Conservation (phyloP, 768 basidiomycete species). For the Auricularia auricula-judae region DNA sequence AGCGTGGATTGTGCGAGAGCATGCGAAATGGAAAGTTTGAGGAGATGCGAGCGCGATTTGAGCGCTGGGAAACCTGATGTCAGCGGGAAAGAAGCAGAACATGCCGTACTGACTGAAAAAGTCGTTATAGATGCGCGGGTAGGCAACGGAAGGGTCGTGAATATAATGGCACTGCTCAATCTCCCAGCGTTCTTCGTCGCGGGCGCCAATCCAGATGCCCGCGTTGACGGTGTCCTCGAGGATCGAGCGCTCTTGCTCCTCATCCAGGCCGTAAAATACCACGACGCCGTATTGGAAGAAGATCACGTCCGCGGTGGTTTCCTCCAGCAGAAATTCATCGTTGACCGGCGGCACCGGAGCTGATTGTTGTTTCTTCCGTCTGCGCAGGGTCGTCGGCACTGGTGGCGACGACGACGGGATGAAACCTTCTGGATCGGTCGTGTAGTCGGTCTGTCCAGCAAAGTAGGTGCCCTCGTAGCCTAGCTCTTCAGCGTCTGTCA, state of each 20-base stretch:
- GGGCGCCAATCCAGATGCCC: slow-evolving; percentile 50
- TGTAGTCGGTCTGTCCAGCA: slow-evolving; percentile 16
- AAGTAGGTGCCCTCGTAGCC: slow-evolving; percentile 88
- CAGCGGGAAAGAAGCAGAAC: background rate
- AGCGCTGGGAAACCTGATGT: slow-evolving; percentile 43
- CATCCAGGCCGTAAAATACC: slow-evolving; percentile 83
- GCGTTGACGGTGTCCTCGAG: slow-evolving; percentile 74
- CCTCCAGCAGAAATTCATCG: slow-evolving; percentile 20
- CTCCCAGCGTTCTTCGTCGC: slow-evolving; percentile 72
- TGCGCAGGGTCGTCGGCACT: background rate
- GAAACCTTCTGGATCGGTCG: background rate
- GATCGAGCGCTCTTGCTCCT: slow-evolving; percentile 68
- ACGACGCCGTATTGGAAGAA: slow-evolving; percentile 85
- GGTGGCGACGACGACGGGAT: background rate
- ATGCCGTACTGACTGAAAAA: slow-evolving; percentile 65
- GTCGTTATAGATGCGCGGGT: slow-evolving; percentile 91
- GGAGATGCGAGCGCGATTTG: slow-evolving; percentile 81
- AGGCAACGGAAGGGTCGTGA: slow-evolving; percentile 72
- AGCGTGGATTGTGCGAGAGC: slow-evolving; percentile 92
- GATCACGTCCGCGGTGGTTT: slow-evolving; percentile 59
- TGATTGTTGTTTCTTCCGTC: background rate
- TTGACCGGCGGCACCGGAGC: background rate
- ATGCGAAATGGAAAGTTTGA: slow-evolving; percentile 88
- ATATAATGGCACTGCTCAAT: slow-evolving; percentile 85
- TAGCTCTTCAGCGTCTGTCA: slow-evolving; percentile 83